Evolutionary conservation across 2,329 filamentous ascomycete species (phyloP), one percentile per base, ranked within the genome.

Genomic region (Neurospora sp.): DNA sequence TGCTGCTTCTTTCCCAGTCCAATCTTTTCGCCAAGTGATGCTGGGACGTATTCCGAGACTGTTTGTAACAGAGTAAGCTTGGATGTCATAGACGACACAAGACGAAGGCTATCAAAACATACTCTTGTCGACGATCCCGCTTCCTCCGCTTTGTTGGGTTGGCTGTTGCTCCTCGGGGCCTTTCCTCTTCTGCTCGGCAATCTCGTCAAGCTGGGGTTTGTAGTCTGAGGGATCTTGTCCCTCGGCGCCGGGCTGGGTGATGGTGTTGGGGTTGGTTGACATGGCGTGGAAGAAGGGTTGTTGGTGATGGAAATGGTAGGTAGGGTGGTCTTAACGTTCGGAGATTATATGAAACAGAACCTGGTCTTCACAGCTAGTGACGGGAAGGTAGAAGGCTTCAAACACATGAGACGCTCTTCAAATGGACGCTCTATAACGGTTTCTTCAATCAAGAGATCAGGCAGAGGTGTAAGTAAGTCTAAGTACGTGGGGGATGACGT

Each of bases 1-100:
- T 69, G 17, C 81, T 82, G 4, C 8, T 86, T 75, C 66, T 70
- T 73, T 57, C 33, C 28, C 19, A 62, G 52, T 62, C 52, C 52
- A 33, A 62, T n/a, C 23, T 33, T 62, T 10, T 62, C 28, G 40
- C 70, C 66, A 17, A 74, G 66, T 6, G 52, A 62, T 62, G 67
- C 69, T n/a, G 72, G 72, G 38, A 73, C 43, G 43, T 70, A 70
- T 39, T 72, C 66, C 12, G 70, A 67, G 40, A 73, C 72, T 73
- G 11, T 43, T 62, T 33, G 11, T 12, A 66, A 12, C 39, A 39
- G 8, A 11, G 57, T n/a, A 38, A 38, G 67, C 33, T 52, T 11
- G n/a, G 10, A 36, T 33, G 15, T 17, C 6, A 17, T 3, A 8
- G 0, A 62, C 23, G 36, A 23, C 28, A 41, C 15, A 15, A 36